phyloP scores from a whole-genome alignment of 2,329 filamentous ascomycete genomes.

The Aspergillus novofumigatus region DNA sequence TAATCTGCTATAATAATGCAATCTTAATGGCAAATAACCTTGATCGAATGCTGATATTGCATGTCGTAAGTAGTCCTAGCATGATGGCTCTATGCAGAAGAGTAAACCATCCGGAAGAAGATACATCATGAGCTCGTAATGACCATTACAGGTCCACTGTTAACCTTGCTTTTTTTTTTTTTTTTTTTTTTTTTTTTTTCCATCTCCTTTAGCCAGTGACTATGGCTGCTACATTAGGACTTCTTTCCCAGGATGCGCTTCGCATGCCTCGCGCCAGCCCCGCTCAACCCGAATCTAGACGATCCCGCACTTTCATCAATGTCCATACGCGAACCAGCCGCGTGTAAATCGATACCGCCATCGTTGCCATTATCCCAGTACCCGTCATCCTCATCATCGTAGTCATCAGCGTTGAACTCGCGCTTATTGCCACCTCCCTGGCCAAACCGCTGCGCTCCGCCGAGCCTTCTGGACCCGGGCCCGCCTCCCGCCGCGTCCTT shows the following conservation, averaged over 20 bases:
- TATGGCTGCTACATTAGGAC: slow-evolving; percentile 15
- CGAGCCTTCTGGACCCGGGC: slow-evolving; percentile 6
- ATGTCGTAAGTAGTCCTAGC: not conserved
- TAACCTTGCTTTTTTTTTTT: too few species aligned
- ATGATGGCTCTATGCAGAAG: not conserved
- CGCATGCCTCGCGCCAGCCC: slow-evolving; percentile 23
- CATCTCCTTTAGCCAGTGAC: not conserved
- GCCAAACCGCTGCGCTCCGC: slow-evolving; percentile 9
- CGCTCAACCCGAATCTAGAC: slow-evolving; percentile 16
- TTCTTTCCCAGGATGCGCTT: slow-evolving; percentile 38
- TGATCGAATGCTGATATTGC: not conserved
- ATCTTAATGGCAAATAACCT: slow-evolving; percentile 2
- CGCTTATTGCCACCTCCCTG: slow-evolving; percentile 35
- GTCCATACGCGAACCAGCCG: slow-evolving; percentile 34
- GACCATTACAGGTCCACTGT: not conserved
- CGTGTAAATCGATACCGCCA: slow-evolving; percentile 21
- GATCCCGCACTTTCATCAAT: slow-evolving; percentile 34
- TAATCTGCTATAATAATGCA: slow-evolving; percentile 13
- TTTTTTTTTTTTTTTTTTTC: too few species aligned
- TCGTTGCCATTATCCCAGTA: slow-evolving; percentile 30
- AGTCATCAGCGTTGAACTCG: slow-evolving; percentile 36
- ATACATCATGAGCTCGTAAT: not conserved
- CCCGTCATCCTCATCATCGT: slow-evolving; percentile 35
- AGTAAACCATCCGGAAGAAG: not conserved
- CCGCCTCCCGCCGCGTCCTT: slow-evolving; percentile 6